Evolutionary conservation across 306 rosid genomes (phyloP).

Genomic region (Astragalus glycyphyllos): DNA sequence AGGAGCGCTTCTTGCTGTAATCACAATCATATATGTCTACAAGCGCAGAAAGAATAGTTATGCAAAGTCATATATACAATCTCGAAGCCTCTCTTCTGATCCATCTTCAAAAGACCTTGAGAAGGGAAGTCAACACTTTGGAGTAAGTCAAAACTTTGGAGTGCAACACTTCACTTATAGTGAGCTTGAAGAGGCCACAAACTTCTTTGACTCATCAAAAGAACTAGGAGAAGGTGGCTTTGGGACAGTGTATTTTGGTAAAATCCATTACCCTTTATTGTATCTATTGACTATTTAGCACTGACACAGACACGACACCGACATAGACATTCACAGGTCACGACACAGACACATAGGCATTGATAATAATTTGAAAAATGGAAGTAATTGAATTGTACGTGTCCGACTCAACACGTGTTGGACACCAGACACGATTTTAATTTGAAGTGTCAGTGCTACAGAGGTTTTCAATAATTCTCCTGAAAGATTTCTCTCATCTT

Average conservation of each 20-base stretch:
- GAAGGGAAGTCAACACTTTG: slow-evolving; percentile 55
- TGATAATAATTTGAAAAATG: no score
- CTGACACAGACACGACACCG: no score
- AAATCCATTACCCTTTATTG: slow-evolving; percentile 1
- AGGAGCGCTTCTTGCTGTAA: slow-evolving; percentile 19
- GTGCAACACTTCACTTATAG: slow-evolving; percentile 59
- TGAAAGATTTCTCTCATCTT: not conserved
- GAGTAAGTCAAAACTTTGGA: slow-evolving; percentile 47
- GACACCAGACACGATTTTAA: no score
- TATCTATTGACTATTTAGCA: not conserved
- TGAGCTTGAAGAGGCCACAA: slow-evolving; percentile 79
- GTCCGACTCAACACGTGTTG: no score
- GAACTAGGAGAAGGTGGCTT: slow-evolving; percentile 92
- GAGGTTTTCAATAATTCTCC: not conserved
- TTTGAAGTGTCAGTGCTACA: no score
- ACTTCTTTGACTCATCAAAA: slow-evolving; percentile 58
- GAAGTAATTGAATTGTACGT: no score
- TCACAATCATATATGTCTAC: not conserved
- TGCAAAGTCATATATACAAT: slow-evolving; percentile 37
- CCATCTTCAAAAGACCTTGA: slow-evolving; percentile 53
- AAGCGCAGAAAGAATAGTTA: slow-evolving; percentile 37
- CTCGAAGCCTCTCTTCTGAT: slow-evolving; percentile 52
- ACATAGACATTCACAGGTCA: no score
- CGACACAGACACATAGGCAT: no score
- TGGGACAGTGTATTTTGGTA: slow-evolving; percentile 87